Conservation (phyloP, 495 filamentous ascomycete species). For the Tuber borchii region DNA sequence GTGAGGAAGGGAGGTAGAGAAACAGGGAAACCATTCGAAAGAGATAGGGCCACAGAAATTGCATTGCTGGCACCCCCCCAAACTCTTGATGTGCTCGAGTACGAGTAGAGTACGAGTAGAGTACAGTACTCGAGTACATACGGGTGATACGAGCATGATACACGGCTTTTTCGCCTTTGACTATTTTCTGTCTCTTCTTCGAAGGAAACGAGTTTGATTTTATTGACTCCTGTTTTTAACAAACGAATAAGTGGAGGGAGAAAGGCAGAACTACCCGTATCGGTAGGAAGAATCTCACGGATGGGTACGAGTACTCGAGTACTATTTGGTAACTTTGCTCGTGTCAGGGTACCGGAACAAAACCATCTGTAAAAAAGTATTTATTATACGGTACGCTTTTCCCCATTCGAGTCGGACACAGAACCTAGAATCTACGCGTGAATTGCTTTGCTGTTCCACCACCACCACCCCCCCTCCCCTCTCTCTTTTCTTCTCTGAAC, state of each 20-base stretch:
- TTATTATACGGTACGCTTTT: background rate
- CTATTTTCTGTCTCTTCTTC: background rate
- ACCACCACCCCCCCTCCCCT: background rate
- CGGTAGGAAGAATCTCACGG: background rate
- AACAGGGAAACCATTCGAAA: slow-evolving; percentile 22
- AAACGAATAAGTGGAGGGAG: background rate
- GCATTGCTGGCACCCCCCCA: background rate
- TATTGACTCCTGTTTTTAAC: background rate
- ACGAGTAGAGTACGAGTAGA: too few relatives aligned
- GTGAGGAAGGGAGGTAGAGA: background rate
- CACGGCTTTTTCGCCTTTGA: background rate
- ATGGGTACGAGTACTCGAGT: background rate
- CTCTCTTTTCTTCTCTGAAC: background rate
- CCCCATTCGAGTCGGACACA: background rate
- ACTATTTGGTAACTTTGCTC: background rate
- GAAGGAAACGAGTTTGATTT: background rate
- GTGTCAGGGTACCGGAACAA: background rate
- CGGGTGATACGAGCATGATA: background rate
- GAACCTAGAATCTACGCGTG: background rate
- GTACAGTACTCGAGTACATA: too few relatives aligned
- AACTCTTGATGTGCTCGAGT: background rate
- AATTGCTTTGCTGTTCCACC: slow-evolving; percentile 1
- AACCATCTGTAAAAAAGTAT: background rate
- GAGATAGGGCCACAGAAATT: background rate
- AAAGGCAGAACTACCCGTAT: background rate